Evolutionary conservation across 257 asterid genomes (phyloP).

Genomic region (Pogostemon cablin): DNA sequence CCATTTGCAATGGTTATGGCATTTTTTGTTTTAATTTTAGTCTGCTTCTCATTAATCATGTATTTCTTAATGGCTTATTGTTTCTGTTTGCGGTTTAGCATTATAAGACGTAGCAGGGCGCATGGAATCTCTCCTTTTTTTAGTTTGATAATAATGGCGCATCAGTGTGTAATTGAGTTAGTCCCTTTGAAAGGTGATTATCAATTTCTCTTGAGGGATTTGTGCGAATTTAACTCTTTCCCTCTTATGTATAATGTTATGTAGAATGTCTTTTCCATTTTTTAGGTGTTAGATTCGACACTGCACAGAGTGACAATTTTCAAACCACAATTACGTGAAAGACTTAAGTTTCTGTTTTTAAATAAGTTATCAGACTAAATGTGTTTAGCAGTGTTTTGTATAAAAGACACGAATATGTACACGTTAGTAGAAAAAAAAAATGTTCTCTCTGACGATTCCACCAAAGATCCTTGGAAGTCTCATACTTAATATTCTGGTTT

Average conservation of each 20-base stretch:
- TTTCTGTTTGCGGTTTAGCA: background rate
- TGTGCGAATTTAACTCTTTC: background rate
- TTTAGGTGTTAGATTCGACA: background rate
- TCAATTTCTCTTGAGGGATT: background rate
- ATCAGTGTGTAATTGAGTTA: background rate
- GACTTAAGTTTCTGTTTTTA: constrained; percentile 14
- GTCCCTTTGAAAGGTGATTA: background rate
- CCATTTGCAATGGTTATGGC: background rate
- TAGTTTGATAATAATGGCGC: background rate
- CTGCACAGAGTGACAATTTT: background rate
- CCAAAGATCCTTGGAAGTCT: background rate
- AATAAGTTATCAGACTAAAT: background rate
- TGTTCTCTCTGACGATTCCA: background rate
- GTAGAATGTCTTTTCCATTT: background rate
- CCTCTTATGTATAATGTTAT: background rate
- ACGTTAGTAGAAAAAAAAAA: constrained; percentile 1
- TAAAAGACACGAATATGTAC: background rate
- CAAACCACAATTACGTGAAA: background rate
- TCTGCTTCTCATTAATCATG: too few relatives aligned
- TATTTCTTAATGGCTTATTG: background rate
- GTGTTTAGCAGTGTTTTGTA: background rate
- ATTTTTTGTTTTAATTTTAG: background rate
- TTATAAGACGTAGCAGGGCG: background rate
- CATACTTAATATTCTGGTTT: background rate
- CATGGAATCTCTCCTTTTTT: background rate